Conservation (phyloP, 163 green algal species). For the Coccomyxa subellipsoidea region DNA sequence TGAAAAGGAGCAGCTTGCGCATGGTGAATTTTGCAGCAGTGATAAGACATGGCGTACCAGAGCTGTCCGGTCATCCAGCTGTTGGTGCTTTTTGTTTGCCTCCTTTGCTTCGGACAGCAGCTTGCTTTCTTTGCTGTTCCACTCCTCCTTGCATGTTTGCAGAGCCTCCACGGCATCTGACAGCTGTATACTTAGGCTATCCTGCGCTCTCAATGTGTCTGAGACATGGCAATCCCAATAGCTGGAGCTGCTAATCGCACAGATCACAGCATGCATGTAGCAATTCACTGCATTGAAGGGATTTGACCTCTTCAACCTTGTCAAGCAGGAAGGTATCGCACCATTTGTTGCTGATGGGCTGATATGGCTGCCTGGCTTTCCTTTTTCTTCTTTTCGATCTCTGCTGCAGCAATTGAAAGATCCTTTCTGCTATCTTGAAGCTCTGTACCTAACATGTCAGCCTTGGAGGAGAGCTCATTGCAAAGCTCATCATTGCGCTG, state of each 20-base stretch:
- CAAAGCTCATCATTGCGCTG: background rate
- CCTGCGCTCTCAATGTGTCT: background rate
- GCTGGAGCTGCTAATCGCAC: no score
- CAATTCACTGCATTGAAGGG: no score
- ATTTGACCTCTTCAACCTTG: no score
- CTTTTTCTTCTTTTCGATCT: background rate
- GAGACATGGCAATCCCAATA: no score
- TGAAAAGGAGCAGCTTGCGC: no score
- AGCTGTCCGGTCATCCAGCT: constrained; percentile 3
- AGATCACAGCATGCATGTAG: no score
- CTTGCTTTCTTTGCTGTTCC: background rate
- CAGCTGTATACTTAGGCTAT: background rate
- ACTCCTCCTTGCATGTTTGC: background rate
- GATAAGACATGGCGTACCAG: background rate
- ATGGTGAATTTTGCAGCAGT: background rate
- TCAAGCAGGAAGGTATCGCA: background rate
- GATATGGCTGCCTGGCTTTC: background rate
- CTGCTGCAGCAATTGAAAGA: background rate
- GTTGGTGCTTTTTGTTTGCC: background rate
- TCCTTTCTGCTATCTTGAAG: background rate
- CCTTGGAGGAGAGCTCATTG: background rate
- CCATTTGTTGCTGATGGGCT: background rate
- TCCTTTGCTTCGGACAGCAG: background rate
- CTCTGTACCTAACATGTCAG: background rate
- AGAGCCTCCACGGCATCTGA: background rate